Evolutionary conservation across 2,329 filamentous ascomycete genomes (phyloP), one percentile per base, ranked within the genome.

Genomic region (Juglanconis juglandina): DNA sequence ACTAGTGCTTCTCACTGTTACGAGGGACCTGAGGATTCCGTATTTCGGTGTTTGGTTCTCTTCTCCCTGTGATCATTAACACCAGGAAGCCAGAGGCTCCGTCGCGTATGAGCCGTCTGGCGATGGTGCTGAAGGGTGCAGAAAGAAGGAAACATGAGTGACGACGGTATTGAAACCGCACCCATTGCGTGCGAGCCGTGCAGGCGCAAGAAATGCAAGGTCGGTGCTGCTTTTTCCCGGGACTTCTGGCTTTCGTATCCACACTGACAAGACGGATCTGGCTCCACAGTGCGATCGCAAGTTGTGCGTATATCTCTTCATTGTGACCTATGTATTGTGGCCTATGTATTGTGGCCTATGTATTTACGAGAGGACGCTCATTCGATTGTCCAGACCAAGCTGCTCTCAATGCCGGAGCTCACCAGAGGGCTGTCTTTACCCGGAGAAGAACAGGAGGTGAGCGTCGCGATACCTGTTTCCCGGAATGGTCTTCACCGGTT

Each of bases 181-280:
- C 14, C 50, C 7, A 60, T 60, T 17, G 57, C 61, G 3, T 63
- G 57, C 48, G 61, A 60, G 58, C 46, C 61, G 9, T 63, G 61
- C 34, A 53, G 61, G 39, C 58, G 59, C 42, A 63, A 60, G 53
- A 63, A 60, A 46, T 63, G 61, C 46, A 63, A 63, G 46, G 60
- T 62, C 53, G 61, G 57, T 63, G 41, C 53, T 60, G 44, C 35
- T 55, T 60, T 53, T 35, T 53, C 39, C 57, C 56, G 57, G 32
- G 10, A 47, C 53, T 14, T 46, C 10, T 24, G 24, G 3, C 4
- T 6, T 3, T 41, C 55, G 42, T 41, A 44, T 30, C 32, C 34
- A 34, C 10, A 39, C 60, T 62, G 47, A 62, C 47, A 30, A 51
- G 35, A 44, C 17, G 41, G 32, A 46, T 49, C 42, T 5, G 51